These are phyloP conservation scores for Mycena albidolilacea DNA, from an alignment of 768 basidiomycete species.

Conservation along the genomic window DNA sequence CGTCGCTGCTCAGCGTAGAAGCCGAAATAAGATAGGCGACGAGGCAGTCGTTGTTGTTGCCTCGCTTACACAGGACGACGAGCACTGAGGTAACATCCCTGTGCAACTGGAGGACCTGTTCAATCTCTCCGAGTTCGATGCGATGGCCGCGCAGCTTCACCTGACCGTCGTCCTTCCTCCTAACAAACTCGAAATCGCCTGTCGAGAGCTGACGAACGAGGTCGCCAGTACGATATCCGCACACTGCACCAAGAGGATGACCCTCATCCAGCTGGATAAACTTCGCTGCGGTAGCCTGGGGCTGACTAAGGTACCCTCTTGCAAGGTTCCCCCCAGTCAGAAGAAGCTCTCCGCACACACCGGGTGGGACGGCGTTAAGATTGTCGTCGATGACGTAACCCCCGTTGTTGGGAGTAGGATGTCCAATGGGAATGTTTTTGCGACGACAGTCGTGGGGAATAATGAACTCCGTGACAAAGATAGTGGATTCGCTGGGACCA, in stretches of 20 bases:
- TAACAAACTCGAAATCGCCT: slow-evolving; percentile 14
- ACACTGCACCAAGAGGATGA: slow-evolving; percentile 11
- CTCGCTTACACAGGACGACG: slow-evolving; percentile 13
- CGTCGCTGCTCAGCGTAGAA: slow-evolving; percentile 11
- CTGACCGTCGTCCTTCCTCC: slow-evolving; percentile 13
- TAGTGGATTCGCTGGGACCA: slow-evolving; percentile 9
- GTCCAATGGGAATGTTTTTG: slow-evolving; percentile 12
- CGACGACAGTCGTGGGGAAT: slow-evolving; percentile 11
- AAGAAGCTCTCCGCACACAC: slow-evolving; percentile 15
- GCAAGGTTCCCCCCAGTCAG: slow-evolving; percentile 12
- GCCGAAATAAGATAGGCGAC: slow-evolving; percentile 16
- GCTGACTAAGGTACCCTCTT: slow-evolving; percentile 14
- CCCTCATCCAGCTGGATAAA: slow-evolving; percentile 14
- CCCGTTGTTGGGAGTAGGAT: slow-evolving; percentile 10
- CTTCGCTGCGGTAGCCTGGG: slow-evolving; percentile 13
- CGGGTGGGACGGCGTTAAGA: slow-evolving; percentile 13
- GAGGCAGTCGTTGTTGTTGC: slow-evolving; percentile 15
- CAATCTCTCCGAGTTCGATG: slow-evolving; percentile 18
- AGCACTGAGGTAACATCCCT: slow-evolving; percentile 14
- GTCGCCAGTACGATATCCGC: slow-evolving; percentile 13
- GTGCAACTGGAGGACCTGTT: slow-evolving; percentile 13
- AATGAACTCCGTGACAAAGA: slow-evolving; percentile 15
- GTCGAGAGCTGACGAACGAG: slow-evolving; percentile 12
- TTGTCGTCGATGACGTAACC: slow-evolving; percentile 6
- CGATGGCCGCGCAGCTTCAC: slow-evolving; percentile 13